A percentile compares a stretch with the other conserved stretches of the same genome.
These are phyloP conservation scores for Sideroxylon spinosum DNA, from an alignment of 179 eudicot species.

Conservation along the genomic window DNA sequence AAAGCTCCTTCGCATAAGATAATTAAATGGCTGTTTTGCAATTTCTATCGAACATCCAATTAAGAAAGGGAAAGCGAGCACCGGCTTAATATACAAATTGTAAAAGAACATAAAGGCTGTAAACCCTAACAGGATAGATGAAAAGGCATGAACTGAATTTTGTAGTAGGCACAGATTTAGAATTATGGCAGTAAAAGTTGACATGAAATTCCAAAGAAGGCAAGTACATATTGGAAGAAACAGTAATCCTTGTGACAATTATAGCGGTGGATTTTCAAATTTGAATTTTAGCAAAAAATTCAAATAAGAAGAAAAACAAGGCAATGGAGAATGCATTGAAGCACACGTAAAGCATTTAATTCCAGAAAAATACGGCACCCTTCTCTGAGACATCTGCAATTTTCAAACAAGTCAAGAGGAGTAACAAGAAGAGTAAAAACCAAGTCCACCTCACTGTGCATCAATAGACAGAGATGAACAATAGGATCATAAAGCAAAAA, in stretches of 20 bases:
- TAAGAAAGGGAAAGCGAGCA: constrained; percentile 2
- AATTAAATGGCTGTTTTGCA: background rate
- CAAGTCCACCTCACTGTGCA: constrained; percentile 4
- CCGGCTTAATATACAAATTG: constrained; percentile 4
- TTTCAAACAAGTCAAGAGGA: background rate
- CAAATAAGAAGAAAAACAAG: too few species aligned
- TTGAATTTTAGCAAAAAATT: too few species aligned
- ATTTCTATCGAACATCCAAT: background rate
- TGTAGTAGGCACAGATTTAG: background rate
- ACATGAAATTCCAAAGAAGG: background rate
- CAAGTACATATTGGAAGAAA: background rate
- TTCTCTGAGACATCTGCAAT: background rate
- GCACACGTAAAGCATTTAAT: too few species aligned
- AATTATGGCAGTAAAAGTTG: background rate
- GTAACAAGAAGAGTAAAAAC: constrained; percentile 12
- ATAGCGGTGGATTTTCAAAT: background rate
- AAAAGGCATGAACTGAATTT: background rate
- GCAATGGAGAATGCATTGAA: too few species aligned
- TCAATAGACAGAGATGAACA: background rate
- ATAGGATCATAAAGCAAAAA: constrained; percentile 10
- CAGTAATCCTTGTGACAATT: background rate
- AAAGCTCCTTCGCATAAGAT: background rate
- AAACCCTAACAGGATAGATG: background rate
- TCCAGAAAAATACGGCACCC: background rate
- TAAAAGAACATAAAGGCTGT: background rate